Evolutionary conservation across 192 early-diverging fungal species (phyloP).

Genomic region (Gaertneriomyces semiglobifer): DNA sequence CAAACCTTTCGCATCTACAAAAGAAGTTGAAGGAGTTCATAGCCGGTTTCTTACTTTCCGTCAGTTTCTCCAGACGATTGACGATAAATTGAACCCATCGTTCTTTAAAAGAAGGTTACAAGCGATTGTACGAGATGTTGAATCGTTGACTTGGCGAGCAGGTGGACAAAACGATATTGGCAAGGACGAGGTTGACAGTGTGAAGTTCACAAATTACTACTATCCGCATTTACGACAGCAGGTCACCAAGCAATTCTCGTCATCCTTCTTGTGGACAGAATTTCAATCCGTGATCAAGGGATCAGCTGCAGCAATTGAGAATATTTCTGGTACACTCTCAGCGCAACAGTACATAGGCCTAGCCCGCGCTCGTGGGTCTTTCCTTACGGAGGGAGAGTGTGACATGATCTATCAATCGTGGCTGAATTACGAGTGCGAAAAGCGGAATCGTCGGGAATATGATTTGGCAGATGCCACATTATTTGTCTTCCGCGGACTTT

Average conservation of each 20-base stretch:
- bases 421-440: background rate
- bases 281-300: background rate
- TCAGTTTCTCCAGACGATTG: background rate
- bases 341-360: background rate
- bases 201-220: background rate
- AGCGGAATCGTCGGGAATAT: background rate
- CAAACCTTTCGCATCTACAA: background rate
- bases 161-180: background rate
- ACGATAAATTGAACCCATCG: background rate
- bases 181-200: background rate
- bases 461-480: constrained; percentile 2
- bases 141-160: background rate
- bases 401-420: background rate
- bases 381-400: background rate
- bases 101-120: background rate
- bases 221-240: constrained; percentile 1
- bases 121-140: background rate
- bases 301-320: background rate
- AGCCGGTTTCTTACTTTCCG: background rate
- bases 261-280: constrained; percentile 9
- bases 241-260: background rate
- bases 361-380: background rate
- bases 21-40: background rate
- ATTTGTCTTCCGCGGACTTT: background rate
- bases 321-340: background rate